Percentiles rank a stretch among this genome's conserved stretches.
These are phyloP conservation scores for Coelastrella sp. DNA, from an alignment of 139 green algal species.

Conservation along the genomic window DNA sequence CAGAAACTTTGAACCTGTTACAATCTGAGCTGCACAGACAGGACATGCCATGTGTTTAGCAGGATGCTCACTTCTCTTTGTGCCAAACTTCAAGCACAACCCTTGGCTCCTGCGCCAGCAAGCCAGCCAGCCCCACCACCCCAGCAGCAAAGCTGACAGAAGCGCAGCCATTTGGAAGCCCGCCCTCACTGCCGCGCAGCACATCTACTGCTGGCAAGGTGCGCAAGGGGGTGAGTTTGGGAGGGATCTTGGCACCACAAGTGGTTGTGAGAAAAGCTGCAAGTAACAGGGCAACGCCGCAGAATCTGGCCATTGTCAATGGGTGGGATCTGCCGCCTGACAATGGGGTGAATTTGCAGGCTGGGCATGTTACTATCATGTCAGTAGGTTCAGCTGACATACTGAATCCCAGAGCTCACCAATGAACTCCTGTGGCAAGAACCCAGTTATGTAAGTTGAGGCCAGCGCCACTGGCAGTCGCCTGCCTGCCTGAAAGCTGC, in stretches of 20 bases:
- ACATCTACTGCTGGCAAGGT: conserved; percentile 66
- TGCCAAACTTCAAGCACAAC: conserved; percentile 71
- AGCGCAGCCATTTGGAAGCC: conserved; percentile 59
- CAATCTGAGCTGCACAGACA: too few relatives aligned
- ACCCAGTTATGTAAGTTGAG: conserved; percentile 54
- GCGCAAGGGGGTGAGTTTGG: conserved; percentile 54
- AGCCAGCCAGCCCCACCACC: conserved; percentile 66
- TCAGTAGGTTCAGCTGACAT: too few relatives aligned
- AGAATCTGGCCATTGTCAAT: not conserved
- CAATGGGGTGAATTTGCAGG: too few relatives aligned
- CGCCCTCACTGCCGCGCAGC: conserved; percentile 58
- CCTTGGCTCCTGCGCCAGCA: conserved; percentile 62
- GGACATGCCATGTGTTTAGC: not conserved
- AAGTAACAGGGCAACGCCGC: not conserved
- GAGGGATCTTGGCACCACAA: conserved; percentile 39
- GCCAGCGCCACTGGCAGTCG: conserved; percentile 65
- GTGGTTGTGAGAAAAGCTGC: conserved; percentile 7
- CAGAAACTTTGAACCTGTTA: too few relatives aligned
- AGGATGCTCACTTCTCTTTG: conserved; percentile 65
- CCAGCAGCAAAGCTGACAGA: conserved; percentile 64
- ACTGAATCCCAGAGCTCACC: conserved; percentile 26
- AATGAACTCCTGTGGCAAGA: conserved; percentile 60
- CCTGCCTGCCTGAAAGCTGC: conserved; percentile 59
- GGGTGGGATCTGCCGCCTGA: too few relatives aligned
- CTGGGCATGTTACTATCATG: too few relatives aligned